phyloP scores from a whole-genome alignment of 352 stramenopile genomes.

The Plasmopara viticola region DNA sequence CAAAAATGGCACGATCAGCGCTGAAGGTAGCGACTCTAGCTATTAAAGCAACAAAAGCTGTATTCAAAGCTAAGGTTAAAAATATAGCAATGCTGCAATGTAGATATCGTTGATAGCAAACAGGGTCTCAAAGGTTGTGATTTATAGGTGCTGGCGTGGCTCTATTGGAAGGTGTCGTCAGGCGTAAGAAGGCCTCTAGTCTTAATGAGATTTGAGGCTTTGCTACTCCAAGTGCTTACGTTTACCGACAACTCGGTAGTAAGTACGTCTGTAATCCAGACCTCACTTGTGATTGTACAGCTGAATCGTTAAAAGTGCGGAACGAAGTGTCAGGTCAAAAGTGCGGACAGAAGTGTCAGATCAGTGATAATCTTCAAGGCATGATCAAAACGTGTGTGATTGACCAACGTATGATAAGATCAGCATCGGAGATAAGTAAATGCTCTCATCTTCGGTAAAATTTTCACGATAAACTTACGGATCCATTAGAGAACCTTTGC shows the following conservation, averaged over 20 bases:
- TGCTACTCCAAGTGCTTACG: neutral
- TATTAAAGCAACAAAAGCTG: too few species aligned
- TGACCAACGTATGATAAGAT: too few species aligned
- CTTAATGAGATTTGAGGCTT: neutral
- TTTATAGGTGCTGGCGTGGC: neutral
- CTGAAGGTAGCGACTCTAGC: too few species aligned
- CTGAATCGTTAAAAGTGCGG: slow-evolving; percentile 1
- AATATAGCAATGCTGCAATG: slow-evolving; percentile 2
- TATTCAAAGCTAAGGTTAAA: too few species aligned
- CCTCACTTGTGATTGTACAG: slow-evolving; percentile 1
- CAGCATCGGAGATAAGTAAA: too few species aligned
- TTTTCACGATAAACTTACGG: neutral
- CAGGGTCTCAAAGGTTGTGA: neutral
- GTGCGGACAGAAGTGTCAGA: too few species aligned
- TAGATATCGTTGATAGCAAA: neutral
- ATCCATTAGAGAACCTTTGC: neutral
- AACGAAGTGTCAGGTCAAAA: too few species aligned
- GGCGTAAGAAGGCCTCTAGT: neutral
- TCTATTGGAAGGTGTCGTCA: neutral
- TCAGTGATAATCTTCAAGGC: too few species aligned
- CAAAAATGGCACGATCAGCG: too few species aligned
- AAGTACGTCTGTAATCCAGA: neutral
- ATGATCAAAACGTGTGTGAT: too few species aligned
- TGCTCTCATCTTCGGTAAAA: too few species aligned
- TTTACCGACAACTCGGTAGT: neutral